Base-by-base conservation (phyloP, 345 rosid genomes). In the Gossypium australe region DNA sequence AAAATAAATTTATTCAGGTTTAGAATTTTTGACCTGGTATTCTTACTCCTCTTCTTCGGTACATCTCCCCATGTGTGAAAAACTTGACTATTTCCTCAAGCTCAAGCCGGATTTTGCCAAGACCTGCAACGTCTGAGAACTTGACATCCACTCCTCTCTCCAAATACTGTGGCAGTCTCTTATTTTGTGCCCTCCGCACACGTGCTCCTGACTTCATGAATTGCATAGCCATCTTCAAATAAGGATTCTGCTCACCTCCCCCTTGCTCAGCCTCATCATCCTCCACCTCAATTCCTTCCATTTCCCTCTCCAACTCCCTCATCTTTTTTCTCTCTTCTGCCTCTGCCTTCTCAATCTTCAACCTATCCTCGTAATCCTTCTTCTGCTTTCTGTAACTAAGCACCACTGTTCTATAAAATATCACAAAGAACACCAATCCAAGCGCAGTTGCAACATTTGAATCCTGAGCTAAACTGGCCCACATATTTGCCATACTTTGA, bases 141-240 rank as follows among this genome's bases (percentile, higher is more conserved):
- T 89, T 94, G 67, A 94, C 98, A 74, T 94, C 97, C 75, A 92
- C 89, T 34, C 85, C 98, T 75, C 89, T 86, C 78, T 94, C 97
- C 57, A 94, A 86, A 85, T 92, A 94, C 75, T 94, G 92, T 22
- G 98, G 98, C 73, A 87, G 82, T 72, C 90, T 85, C 87, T 57
- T 90, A 79, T 84, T 86, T 41, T 73, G 79, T 16, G 93, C 94
- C 70, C 93, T 82, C 75, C 93, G 84, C 60, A 94, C 93, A 63
- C 97, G 88, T 74, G 97, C 98, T 9, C 98, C 98, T 67, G 98
- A 94, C 85, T 87, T 94, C 98, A 94, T 90, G 87, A 94, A 94
- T 85, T 94, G 89, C 86, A 58, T 86, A 22, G 98, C 96, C 92
- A 84, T 90, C 84, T 92, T 84, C 78, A 92, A 58, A 80, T 90